Percentiles rank a stretch among this genome's conserved stretches.
Conservation (phyloP, 495 filamentous ascomycete species). For the Viridothelium virens region DNA sequence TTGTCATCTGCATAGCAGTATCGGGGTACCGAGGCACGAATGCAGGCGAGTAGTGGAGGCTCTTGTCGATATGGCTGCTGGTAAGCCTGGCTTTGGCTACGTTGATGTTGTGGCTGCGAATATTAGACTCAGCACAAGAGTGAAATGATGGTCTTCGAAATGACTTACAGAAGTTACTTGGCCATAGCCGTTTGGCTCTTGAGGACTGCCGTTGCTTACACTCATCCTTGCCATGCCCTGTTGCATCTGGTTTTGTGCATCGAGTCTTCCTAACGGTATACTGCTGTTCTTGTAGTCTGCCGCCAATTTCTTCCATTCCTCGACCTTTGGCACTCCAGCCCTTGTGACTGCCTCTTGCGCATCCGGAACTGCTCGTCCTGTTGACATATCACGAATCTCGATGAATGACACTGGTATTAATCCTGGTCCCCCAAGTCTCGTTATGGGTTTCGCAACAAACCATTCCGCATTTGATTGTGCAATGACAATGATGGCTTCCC, state of each 20-base stretch:
- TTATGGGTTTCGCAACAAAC: constrained; percentile 98
- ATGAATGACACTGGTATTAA: constrained; percentile 96
- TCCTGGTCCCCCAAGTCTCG: constrained; percentile 84
- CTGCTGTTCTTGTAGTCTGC: constrained; percentile 99
- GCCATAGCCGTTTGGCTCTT: constrained; percentile 41
- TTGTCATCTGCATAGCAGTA: constrained; percentile 97
- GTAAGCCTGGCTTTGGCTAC: constrained; percentile 41
- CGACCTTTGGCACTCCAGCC: constrained; percentile 92
- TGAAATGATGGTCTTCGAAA: constrained; percentile 18
- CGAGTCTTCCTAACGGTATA: constrained; percentile 88
- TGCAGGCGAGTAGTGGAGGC: constrained; percentile 42
- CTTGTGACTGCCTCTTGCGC: constrained; percentile 76
- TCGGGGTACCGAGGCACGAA: constrained; percentile 77
- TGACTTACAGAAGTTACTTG: constrained; percentile 35
- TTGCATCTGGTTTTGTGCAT: constrained; percentile 50
- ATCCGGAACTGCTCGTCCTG: constrained; percentile 72
- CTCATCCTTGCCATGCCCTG: constrained; percentile 77
- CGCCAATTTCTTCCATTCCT: constrained; percentile 99
- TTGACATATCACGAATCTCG: constrained; percentile 90
- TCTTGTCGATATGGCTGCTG: constrained; percentile 30
- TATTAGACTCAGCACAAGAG: not conserved
- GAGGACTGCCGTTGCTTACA: constrained; percentile 45
- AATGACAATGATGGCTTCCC: constrained; percentile 96
- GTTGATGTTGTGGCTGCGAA: constrained; percentile 17
- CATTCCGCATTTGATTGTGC: constrained; percentile 99